These are phyloP conservation scores for Nakaseomyces kungkrabaensis DNA, from an alignment of 1,139 yeast genomes.

Conservation along the genomic window DNA sequence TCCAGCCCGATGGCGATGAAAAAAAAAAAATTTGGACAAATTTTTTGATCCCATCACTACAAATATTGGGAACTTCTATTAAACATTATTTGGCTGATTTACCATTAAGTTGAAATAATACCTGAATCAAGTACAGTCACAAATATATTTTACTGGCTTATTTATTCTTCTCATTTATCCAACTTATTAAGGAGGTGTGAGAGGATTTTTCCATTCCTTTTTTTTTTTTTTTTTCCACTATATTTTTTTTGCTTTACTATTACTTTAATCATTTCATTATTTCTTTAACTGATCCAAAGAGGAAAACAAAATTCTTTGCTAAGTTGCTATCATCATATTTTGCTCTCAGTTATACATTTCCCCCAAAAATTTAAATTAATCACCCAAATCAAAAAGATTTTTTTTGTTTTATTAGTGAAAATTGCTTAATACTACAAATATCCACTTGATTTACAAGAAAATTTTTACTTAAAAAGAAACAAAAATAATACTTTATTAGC, in stretches of 20 bases:
- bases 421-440: too few species aligned
- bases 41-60: slow-evolving; percentile 1
- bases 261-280: too few species aligned
- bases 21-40: neutral
- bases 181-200: neutral
- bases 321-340: too few species aligned
- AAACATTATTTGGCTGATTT: neutral
- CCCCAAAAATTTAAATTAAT: too few species aligned
- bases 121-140: too few species aligned
- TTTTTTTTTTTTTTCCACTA: neutral
- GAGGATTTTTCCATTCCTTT: neutral
- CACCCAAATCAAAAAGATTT: too few species aligned
- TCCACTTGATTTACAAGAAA: too few species aligned
- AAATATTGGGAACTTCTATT: too few species aligned
- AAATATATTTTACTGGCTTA: neutral
- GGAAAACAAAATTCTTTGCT: too few species aligned
- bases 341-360: too few species aligned
- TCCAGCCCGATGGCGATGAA: neutral
- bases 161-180: neutral
- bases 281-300: too few species aligned
- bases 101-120: neutral
- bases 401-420: too few species aligned
- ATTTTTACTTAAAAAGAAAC: neutral
- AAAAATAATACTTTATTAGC: neutral
- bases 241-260: neutral